A percentile compares a stretch with the other conserved stretches of the same genome.
These are phyloP conservation scores for Pseudopithomyces maydicus DNA, from an alignment of 2,329 filamentous ascomycete genomes.

Conservation along the genomic window DNA sequence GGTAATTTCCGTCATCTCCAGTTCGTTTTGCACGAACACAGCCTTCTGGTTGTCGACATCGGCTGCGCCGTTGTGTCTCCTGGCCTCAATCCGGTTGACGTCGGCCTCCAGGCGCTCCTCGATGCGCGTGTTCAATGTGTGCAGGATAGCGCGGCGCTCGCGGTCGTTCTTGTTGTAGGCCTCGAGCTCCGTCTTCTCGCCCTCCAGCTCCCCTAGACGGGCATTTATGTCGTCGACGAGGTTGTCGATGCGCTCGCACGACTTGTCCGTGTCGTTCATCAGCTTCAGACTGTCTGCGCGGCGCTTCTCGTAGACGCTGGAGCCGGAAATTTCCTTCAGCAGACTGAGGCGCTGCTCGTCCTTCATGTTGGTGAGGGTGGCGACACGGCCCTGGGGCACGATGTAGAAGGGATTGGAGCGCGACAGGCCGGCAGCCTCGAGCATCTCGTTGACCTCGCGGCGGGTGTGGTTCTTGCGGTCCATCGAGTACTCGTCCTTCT, in stretches of 20 bases:
- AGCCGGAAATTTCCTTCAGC: constrained; percentile 97
- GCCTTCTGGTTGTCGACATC: constrained; percentile 81
- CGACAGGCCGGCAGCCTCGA: constrained; percentile 96
- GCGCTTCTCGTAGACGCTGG: constrained; percentile 93
- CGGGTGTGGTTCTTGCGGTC: constrained; percentile 97
- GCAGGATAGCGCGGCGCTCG: constrained; percentile 89
- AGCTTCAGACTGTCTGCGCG: constrained; percentile 93
- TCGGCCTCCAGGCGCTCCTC: constrained; percentile 78
- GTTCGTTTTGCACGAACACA: constrained; percentile 77
- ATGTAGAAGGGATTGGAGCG: constrained; percentile 99
- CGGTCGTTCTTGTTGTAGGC: constrained; percentile 95
- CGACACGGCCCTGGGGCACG: constrained; percentile 95
- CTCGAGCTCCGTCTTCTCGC: constrained; percentile 94
- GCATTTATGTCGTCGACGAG: constrained; percentile 90
- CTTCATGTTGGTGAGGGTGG: constrained; percentile 97
- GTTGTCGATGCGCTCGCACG: constrained; percentile 92
- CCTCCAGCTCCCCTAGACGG: constrained; percentile 84
- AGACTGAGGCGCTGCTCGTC: constrained; percentile 87
- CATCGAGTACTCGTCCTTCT: constrained; percentile 98
- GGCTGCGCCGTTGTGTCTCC: constrained; percentile 80
- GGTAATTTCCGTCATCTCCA: constrained; percentile 77
- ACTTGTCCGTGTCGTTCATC: constrained; percentile 95
- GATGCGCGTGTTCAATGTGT: constrained; percentile 90
- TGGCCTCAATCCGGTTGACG: constrained; percentile 81
- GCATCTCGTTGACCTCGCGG: constrained; percentile 88